Evolutionary conservation across 495 filamentous ascomycete species (phyloP), one percentile per base, ranked within the genome.

Genomic region (Aspergillus kassunensis): DNA sequence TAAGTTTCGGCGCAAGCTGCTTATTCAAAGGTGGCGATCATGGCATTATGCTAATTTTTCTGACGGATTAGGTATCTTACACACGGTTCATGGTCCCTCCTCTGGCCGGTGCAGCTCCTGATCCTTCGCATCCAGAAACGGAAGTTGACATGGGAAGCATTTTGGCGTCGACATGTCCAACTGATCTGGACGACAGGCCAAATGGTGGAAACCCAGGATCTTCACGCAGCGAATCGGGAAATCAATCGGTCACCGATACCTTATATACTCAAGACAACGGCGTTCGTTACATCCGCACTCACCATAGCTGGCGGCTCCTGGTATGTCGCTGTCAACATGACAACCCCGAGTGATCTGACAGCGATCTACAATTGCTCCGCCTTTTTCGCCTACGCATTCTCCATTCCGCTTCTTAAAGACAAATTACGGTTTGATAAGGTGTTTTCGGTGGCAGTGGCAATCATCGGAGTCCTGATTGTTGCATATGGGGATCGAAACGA

Each of bases 341-440:
- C 93, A 0, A 93, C 88, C 11, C 84, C 93, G 20, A 87, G 84
- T 57, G 93, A 98, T 61, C 73, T 98, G 48, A 98, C 93, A 0
- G 93, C 93, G 20, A 98, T 98, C 63, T 98, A 97, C 78, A 98
- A 98, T 68, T 98, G 93, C 77, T 95, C 89, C 43, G 91, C 93
- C 41, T 98, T 98, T 71, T 98, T 97, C 68, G 93, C 93, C 25
- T 98, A 98, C 64, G 92, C 85, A 9, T 98, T 98, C 62, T 90
- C 87, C 39, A 89, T 98, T 19, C 90, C 90, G 0, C 64, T 98
- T 11, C 75, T 98, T 0, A 85, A 89, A 23, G 93, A 98, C 66
- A 86, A 84, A 61, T 61, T 95, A 10, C 83, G 87, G 3, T 65
- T 81, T 19, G 87, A 87, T 64, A 98, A 97, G 71, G 80, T 88